Conservation (phyloP, 176 grass and related monocot genomes). For the Hsuehochloa calcarea region DNA sequence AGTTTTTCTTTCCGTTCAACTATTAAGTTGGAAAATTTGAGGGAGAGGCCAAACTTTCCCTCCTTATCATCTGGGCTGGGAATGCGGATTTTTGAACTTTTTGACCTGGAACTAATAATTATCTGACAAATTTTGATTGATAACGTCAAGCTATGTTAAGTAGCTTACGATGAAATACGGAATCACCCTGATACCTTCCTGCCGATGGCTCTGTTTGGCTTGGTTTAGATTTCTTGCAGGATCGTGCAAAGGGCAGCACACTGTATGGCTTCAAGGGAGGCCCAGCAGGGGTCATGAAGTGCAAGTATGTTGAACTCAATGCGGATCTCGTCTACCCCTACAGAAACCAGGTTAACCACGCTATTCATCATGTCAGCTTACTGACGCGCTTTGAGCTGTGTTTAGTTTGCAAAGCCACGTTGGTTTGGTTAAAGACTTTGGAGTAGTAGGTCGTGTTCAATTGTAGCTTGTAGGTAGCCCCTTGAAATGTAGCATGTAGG, state of each 20-base stretch:
- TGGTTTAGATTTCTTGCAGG: constrained; percentile 69
- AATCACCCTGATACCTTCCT: neutral
- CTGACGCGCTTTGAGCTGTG: neutral
- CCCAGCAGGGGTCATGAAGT: constrained; percentile 87
- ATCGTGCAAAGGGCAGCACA: constrained; percentile 62
- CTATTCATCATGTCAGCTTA: neutral
- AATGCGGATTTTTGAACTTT: neutral
- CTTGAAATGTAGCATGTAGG: neutral
- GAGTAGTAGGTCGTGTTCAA: neutral
- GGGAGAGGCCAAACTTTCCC: neutral
- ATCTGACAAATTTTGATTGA: neutral
- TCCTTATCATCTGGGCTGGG: neutral
- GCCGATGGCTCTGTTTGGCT: neutral
- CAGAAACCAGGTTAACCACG: constrained; percentile 71
- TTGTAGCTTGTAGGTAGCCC: neutral
- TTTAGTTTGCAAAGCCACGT: neutral
- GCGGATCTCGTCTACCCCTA: constrained; percentile 79
- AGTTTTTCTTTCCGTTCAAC: neutral
- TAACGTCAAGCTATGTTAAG: neutral
- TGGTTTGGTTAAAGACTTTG: neutral
- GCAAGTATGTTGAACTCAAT: constrained; percentile 79
- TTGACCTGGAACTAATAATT: neutral
- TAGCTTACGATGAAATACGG: neutral
- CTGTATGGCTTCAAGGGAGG: constrained; percentile 92
- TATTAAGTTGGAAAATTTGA: neutral